Percentiles rank a stretch among this genome's conserved stretches.
These are phyloP conservation scores for Lagenidium giganteum DNA, from an alignment of 352 stramenopile species.

Conservation along the genomic window DNA sequence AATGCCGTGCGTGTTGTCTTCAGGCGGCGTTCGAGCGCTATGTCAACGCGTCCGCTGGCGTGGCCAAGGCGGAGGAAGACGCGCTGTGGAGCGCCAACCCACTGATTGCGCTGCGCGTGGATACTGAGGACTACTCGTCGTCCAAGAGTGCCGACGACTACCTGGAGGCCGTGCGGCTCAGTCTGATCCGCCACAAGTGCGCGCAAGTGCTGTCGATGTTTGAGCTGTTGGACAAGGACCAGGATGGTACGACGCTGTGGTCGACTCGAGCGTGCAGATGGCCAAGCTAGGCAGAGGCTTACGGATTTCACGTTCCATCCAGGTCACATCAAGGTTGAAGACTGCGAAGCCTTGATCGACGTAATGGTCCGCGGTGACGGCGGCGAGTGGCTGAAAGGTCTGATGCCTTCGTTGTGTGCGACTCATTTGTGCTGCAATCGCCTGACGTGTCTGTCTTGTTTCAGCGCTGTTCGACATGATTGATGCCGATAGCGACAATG, in stretches of 20 bases:
- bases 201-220: slow-evolving; percentile 30
- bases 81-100: no score
- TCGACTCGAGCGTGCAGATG: no score
- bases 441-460: not conserved
- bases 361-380: slow-evolving; percentile 30
- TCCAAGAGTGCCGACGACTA: no score
- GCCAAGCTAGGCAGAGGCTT: not conserved
- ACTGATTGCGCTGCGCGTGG: no score
- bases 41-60: no score
- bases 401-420: slow-evolving; percentile 1
- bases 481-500: slow-evolving; percentile 42
- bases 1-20: no score
- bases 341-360: no score
- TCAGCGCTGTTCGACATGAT: slow-evolving; percentile 59
- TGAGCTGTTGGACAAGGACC: slow-evolving; percentile 54
- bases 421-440: slow-evolving; percentile 1
- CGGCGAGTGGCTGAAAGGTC: slow-evolving; percentile 40
- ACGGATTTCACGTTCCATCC: not conserved
- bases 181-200: slow-evolving; percentile 59
- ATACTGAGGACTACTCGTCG: no score
- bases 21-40: no score
- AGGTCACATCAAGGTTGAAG: slow-evolving; percentile 36
- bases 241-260: slow-evolving; percentile 45
- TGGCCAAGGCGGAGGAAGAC: no score
- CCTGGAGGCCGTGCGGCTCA: slow-evolving; percentile 52